Evolutionary conservation across 768 basidiomycete species (phyloP).

Genomic region (Russula ochroleuca): DNA sequence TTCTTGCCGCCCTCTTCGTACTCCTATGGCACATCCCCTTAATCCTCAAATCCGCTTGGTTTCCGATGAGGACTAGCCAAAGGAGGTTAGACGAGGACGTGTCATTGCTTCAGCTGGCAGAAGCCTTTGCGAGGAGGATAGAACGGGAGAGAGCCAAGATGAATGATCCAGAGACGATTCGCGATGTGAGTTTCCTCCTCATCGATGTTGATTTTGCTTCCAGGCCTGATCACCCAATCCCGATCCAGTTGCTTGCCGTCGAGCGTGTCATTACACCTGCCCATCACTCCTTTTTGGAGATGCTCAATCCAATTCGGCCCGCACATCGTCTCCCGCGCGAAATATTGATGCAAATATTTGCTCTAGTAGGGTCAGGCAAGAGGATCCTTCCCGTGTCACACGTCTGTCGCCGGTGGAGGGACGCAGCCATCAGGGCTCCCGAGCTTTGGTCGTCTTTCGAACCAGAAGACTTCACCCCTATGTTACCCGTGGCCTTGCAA

Average conservation of each 20-base stretch:
- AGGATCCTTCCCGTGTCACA: conserved; percentile 18
- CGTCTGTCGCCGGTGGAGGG: conserved; percentile 22
- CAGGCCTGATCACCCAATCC: conserved; percentile 1
- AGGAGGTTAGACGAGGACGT: conserved; percentile 1
- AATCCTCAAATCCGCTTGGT: conserved; percentile 1
- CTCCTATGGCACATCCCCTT: conserved; percentile 4
- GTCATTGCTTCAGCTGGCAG: conserved; percentile 20
- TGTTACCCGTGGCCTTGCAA: conserved; percentile 8
- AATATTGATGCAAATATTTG: conserved; percentile 21
- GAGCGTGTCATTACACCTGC: conserved; percentile 16
- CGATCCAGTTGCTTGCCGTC: conserved; percentile 6
- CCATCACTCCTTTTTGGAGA: conserved; percentile 17
- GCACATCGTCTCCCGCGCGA: conserved; percentile 20
- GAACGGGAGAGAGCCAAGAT: conserved; percentile 11
- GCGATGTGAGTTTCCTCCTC: conserved; percentile 13
- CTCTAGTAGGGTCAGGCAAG: conserved; percentile 17
- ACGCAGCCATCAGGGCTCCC: conserved; percentile 13
- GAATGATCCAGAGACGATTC: conserved; percentile 14
- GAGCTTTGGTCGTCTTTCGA: conserved; percentile 20
- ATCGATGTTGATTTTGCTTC: neutral
- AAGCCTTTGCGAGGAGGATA: conserved; percentile 16
- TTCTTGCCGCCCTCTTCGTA: conserved; percentile 5
- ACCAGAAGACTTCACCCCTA: conserved; percentile 17
- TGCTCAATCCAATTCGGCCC: conserved; percentile 17
- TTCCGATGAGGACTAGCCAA: conserved; percentile 2